Conservation (phyloP, 2,329 filamentous ascomycete species). For the Fusarium chlamydosporum region DNA sequence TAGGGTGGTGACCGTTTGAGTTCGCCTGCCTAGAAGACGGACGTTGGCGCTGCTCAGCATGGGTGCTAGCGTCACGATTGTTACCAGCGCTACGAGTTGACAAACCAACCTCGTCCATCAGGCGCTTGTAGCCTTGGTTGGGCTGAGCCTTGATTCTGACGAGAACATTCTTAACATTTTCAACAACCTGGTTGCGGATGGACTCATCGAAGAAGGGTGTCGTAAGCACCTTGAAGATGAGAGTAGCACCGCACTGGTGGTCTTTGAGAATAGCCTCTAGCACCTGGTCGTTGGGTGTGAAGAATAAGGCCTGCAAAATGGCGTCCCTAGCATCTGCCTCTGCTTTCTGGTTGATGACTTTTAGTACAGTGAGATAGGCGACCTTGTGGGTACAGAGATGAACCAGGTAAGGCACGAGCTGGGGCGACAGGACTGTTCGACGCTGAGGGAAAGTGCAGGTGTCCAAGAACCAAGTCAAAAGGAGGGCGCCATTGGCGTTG, state of each 20-base stretch:
- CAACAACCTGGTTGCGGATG: constrained; percentile 88
- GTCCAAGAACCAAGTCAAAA: constrained; percentile 97
- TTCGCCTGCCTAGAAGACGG: constrained; percentile 69
- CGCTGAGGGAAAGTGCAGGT: constrained; percentile 96
- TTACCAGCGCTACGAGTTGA: constrained; percentile 72
- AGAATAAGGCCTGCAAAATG: constrained; percentile 92
- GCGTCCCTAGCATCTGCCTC: constrained; percentile 92
- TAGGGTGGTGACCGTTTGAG: constrained; percentile 59
- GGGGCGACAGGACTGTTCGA: constrained; percentile 90
- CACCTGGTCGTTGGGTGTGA: constrained; percentile 86
- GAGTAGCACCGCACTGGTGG: constrained; percentile 89
- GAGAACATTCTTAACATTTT: constrained; percentile 91
- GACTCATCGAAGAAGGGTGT: constrained; percentile 97
- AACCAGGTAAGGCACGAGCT: constrained; percentile 91
- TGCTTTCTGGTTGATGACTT: constrained; percentile 98
- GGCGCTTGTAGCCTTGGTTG: constrained; percentile 94
- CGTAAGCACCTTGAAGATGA: constrained; percentile 98
- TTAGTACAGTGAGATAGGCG: constrained; percentile 94
- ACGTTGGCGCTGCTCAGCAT: constrained; percentile 66
- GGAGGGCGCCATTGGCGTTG: constrained; percentile 92
- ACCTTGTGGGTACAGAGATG: constrained; percentile 99
- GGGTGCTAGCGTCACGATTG: constrained; percentile 61
- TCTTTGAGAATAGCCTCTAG: constrained; percentile 93
- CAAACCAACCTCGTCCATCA: constrained; percentile 98
- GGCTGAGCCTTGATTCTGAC: constrained; percentile 92